Conservation (phyloP, 148 eudicot genomes). For the Persicaria tinctoria region DNA sequence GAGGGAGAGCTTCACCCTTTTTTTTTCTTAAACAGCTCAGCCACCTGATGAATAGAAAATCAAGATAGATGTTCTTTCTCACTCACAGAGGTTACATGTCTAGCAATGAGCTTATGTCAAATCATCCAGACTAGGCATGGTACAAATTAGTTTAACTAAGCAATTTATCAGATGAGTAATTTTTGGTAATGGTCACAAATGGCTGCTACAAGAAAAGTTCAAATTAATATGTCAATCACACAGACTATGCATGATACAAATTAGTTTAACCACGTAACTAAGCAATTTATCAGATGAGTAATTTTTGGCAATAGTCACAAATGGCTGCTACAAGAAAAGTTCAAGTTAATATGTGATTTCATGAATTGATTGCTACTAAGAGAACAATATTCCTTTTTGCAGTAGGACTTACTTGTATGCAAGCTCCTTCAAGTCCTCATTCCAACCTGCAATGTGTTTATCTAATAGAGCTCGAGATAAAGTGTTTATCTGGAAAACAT, state of each 20-base stretch:
- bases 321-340: too few species aligned
- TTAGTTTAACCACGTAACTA: background rate
- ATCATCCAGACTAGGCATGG: background rate
- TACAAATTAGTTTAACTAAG: background rate
- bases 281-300: background rate
- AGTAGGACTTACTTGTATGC: conserved; percentile 67
- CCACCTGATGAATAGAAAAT: background rate
- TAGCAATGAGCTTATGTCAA: background rate
- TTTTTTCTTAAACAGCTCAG: background rate
- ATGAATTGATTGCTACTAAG: too few species aligned
- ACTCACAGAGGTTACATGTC: background rate
- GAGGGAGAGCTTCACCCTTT: background rate
- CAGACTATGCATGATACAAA: background rate
- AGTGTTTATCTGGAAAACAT: conserved; percentile 83
- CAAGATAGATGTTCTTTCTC: background rate
- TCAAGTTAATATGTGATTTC: too few species aligned
- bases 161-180: background rate
- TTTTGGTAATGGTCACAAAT: background rate
- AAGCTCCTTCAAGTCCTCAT: conserved; percentile 82
- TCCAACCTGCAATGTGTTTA: conserved; percentile 91
- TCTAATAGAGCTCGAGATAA: conserved; percentile 74
- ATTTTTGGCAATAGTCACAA: background rate
- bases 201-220: background rate
- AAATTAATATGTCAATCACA: background rate
- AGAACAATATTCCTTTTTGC: background rate